Percentiles rank a stretch among this genome's conserved stretches.
These are phyloP conservation scores for Bacterosira constricta DNA, from an alignment of 108 stramenopile genomes.

Conservation along the genomic window DNA sequence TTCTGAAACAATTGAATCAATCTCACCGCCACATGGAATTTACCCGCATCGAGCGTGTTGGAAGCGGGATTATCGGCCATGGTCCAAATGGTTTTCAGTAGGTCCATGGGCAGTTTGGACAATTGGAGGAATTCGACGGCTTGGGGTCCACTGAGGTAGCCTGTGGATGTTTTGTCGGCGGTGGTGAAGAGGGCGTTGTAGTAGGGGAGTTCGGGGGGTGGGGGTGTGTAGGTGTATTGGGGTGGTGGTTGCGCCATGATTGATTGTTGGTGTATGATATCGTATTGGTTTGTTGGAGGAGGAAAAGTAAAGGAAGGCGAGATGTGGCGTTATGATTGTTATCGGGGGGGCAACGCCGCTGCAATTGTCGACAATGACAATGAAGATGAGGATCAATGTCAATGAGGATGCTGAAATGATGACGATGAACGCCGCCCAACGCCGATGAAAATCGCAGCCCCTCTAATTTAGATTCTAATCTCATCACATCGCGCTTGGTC, in stretches of 20 bases:
- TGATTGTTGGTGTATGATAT: too few relatives aligned
- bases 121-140: conserved; percentile 89
- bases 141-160: conserved; percentile 70
- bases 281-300: too few relatives aligned
- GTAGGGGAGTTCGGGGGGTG: conserved; percentile 56
- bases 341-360: too few relatives aligned
- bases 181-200: conserved; percentile 82
- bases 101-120: conserved; percentile 84
- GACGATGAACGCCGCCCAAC: too few relatives aligned
- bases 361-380: too few relatives aligned
- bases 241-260: conserved; percentile 18
- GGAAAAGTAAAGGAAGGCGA: too few relatives aligned
- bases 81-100: conserved; percentile 86
- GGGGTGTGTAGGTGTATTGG: conserved; percentile 32
- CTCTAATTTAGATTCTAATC: too few relatives aligned
- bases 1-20: conserved; percentile 87
- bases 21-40: conserved; percentile 80
- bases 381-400: too few relatives aligned
- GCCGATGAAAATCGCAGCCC: too few relatives aligned
- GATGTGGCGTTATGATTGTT: too few relatives aligned
- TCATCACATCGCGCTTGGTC: too few relatives aligned
- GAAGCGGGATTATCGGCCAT: conserved; percentile 72
- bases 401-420: too few relatives aligned
- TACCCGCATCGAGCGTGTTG: conserved; percentile 62
- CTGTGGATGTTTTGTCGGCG: conserved; percentile 67